These are phyloP conservation scores for Suillus bovinus DNA, from an alignment of 768 basidiomycete species.

Conservation along the genomic window DNA sequence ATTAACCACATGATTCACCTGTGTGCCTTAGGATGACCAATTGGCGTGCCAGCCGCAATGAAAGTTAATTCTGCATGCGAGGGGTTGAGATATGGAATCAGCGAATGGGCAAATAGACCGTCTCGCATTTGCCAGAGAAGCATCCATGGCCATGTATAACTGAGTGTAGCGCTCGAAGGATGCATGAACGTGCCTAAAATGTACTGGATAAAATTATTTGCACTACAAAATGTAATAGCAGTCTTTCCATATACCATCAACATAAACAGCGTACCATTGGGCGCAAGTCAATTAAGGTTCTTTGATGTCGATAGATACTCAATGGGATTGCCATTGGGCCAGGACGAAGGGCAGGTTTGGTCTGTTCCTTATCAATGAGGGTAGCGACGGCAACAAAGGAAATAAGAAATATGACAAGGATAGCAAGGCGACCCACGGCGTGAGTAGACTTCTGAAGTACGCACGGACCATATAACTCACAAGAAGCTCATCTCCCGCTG, in stretches of 20 bases:
- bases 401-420: not conserved
- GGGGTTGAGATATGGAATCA: too few species aligned
- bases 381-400: not conserved
- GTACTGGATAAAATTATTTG: too few species aligned
- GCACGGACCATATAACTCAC: not conserved
- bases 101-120: too few species aligned
- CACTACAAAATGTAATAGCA: not conserved
- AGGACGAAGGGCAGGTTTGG: conserved; percentile 35
- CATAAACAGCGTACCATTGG: conserved; percentile 1
- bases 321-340: conserved; percentile 48
- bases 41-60: too few species aligned
- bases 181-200: too few species aligned
- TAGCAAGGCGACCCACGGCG: not conserved
- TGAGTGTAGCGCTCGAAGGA: too few species aligned
- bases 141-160: too few species aligned
- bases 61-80: too few species aligned
- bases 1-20: too few species aligned
- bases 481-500: not conserved
- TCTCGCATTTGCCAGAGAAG: too few species aligned
- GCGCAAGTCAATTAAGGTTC: conserved; percentile 8
- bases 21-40: too few species aligned
- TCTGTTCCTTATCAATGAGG: conserved; percentile 3
- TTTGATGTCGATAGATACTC: conserved; percentile 5
- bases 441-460: not conserved
- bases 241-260: conserved; percentile 4